These are phyloP conservation scores for Scheffersomyces stipitis DNA, from an alignment of 805 yeast species.

Conservation along the genomic window DNA sequence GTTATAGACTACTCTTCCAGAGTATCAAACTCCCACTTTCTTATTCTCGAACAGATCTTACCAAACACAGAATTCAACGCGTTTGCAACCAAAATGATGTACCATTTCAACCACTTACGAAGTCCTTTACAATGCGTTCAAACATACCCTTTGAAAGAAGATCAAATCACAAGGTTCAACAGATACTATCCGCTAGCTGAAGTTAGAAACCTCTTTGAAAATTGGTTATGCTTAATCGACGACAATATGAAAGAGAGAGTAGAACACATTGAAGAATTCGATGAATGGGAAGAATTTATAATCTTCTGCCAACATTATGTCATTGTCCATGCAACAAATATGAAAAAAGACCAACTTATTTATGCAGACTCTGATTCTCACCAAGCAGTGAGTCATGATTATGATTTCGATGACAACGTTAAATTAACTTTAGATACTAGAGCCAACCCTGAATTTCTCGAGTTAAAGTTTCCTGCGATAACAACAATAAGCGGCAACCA, in stretches of 20 bases:
- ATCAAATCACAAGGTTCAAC: slow-evolving; percentile 53
- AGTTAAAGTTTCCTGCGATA: slow-evolving; percentile 46
- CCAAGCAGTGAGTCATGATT: slow-evolving; percentile 1
- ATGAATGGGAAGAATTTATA: slow-evolving; percentile 81
- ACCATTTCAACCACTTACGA: slow-evolving; percentile 63
- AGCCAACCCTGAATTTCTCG: slow-evolving; percentile 7
- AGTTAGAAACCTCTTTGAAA: slow-evolving; percentile 52
- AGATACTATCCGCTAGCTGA: slow-evolving; percentile 51
- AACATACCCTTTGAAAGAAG: slow-evolving; percentile 49
- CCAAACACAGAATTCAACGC: slow-evolving; percentile 66
- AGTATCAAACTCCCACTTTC: slow-evolving; percentile 54
- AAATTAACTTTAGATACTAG: not conserved
- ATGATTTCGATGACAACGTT: slow-evolving; percentile 1
- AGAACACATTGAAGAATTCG: slow-evolving; percentile 62
- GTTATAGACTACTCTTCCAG: slow-evolving; percentile 51
- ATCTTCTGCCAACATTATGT: slow-evolving; percentile 75
- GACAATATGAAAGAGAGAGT: slow-evolving; percentile 40
- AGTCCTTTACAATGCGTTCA: slow-evolving; percentile 70
- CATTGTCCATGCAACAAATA: slow-evolving; percentile 61
- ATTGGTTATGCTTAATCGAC: slow-evolving; percentile 53
- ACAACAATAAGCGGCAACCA: slow-evolving; percentile 14
- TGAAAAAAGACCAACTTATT: slow-evolving; percentile 10
- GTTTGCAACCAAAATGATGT: slow-evolving; percentile 72
- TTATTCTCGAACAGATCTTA: slow-evolving; percentile 68
- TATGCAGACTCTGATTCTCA: slow-evolving; percentile 2